Evolutionary conservation across 768 basidiomycete genomes (phyloP).

Genomic region (Lactarius sp.): DNA sequence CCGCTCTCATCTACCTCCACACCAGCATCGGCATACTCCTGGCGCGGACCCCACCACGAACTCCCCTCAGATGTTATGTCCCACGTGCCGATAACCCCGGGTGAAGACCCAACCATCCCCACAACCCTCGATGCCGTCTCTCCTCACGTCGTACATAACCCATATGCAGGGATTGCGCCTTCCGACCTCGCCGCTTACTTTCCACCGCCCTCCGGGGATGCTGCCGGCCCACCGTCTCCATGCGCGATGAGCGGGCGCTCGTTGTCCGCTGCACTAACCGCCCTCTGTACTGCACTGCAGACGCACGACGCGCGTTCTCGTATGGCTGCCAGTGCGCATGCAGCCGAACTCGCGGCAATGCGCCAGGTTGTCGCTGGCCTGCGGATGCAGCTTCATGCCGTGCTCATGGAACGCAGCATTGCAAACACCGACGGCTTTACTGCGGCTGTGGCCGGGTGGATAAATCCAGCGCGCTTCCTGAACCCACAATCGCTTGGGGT

Average conservation of each 20-base stretch:
- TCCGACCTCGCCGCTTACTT: constrained; percentile 25
- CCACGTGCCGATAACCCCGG: background rate
- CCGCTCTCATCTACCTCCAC: background rate
- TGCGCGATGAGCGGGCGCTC: background rate
- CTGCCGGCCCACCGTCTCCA: background rate
- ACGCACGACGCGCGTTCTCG: constrained; percentile 24
- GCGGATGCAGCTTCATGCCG: constrained; percentile 24
- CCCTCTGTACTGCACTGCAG: constrained; percentile 17
- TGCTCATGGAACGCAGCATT: constrained; percentile 25
- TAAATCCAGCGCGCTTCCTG: constrained; percentile 1
- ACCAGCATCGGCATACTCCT: background rate
- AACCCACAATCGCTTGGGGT: constrained; percentile 2
- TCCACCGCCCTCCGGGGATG: constrained; percentile 14
- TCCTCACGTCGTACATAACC: background rate
- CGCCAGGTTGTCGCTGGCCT: constrained; percentile 24
- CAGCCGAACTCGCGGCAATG: constrained; percentile 23
- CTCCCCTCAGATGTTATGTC: constrained; percentile 7
- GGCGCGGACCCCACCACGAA: constrained; percentile 12
- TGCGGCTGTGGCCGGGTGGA: background rate
- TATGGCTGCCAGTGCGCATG: constrained; percentile 19
- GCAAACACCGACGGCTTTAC: background rate
- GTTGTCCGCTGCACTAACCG: constrained; percentile 11
- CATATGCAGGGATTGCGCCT: background rate
- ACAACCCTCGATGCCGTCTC: constrained; percentile 7
- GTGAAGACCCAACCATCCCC: constrained; percentile 6